Evolutionary conservation across 2,329 filamentous ascomycete genomes (phyloP), one percentile per base, ranked within the genome.

Genomic region (Diaporthe helianthi): DNA sequence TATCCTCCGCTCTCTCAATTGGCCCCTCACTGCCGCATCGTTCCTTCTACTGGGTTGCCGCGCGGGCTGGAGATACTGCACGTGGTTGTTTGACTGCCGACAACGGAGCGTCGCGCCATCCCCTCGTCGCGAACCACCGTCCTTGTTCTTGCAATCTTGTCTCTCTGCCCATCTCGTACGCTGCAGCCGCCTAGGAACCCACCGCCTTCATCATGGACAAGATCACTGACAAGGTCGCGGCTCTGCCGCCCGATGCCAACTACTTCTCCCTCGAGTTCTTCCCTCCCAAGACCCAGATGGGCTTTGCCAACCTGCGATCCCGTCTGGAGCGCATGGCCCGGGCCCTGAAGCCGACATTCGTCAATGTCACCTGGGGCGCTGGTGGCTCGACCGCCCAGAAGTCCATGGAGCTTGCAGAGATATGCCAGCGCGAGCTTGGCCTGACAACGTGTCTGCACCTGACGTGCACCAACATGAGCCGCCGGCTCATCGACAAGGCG

Each of bases 221-320:
- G 82, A 94, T 98, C 78, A 97, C 93, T 72, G 92, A 97, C 85
- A 97, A 97, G 86, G 95, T 98, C 78, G 92, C 93, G 82, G 93
- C 93, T 71, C 83, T 99, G 83, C 92, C 93, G 80, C 87, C 91
- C 73, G 89, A 93, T 80, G 88, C 89, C 73, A 90, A 88, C 79
- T 98, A 96, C 85, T 97, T 97, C 82, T 98, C 96, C 58, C 91
- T 98, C 81, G 96, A 99, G 83, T 99, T 99, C 89, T 99, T 99
- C 83, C 96, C 96, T 74, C 96, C 96, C 72, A 99, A 98, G 85
- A 99, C 96, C 55, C 87, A 91, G 71, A 97, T 97, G 90, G 96
- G 96, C 73, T 97, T 96, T 76, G 91, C 93, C 72, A 99, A 99
- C 80, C 89, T 99, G 67, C 92, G 95, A 78, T 92, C 93, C 73